Base-by-base conservation (phyloP, 345 rosid species). In the Zanthoxylum bungeanum region DNA sequence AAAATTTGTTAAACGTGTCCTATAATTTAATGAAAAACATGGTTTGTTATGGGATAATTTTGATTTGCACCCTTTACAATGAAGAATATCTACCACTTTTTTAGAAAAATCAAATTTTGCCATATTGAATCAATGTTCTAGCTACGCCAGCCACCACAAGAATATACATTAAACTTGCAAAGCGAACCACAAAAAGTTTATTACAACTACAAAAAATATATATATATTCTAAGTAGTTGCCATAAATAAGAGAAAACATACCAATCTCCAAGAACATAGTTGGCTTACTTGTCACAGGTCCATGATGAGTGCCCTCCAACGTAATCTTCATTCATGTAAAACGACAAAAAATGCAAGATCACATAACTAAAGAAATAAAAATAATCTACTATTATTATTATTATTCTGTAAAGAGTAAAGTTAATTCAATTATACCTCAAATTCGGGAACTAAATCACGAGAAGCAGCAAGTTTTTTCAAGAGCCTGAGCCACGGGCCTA, bases 271-370 rank as follows among this genome's bases (percentile, higher is more conserved):
- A 66, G 77, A 93, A 93, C 97, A 93, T 78, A 0, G 98, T 91
- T 22, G 93, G 98, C 68, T 86, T 91, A 68, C 40, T 87, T 4
- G 98, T 91, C 71, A 85, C 57, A 0, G 97, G 98, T 69, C 98
- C 97, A 83, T 93, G 98, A 78, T 93, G 97, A 70, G 97, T 93
- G 12, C 78, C 98, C 85, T 93, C 98, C 85, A 93, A 79, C 68
- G 98, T 93, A 58, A 93, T 82, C 97, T 93, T 39, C 59, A 83
- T 7, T 37, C 34, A 69, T 5, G 75, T 21, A 51, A 59, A 68
- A 60, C 56, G 14, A 44, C 73, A 21, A 49, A 40, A 69, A 64
- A 30, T 39, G 25, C 17, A 58, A 60, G 3, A 12, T 28, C 21
- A 28, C n/a, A 49, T 17, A 10, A 28, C 1, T 53, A 53, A 53